Evolutionary conservation across 139 green algal species (phyloP).

Genomic region (Chlamydomonas schloesseri): DNA sequence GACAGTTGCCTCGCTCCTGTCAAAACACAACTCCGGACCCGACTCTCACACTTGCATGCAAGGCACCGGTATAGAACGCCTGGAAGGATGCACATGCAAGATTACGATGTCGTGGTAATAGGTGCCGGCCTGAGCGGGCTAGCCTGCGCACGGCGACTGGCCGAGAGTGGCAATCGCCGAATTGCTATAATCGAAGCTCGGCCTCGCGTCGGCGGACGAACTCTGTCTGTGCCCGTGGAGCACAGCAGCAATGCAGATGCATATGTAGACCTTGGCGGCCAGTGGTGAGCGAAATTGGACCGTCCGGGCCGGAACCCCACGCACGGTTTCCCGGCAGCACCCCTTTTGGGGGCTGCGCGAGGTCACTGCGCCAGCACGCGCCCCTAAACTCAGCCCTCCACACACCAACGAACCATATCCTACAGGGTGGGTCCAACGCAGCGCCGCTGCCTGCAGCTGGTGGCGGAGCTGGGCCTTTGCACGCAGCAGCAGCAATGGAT

Average conservation of each 20-base stretch:
- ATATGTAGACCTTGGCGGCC: slow-evolving; percentile 1
- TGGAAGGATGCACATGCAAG: too few species aligned
- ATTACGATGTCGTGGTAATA: not conserved
- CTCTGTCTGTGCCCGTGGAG: not conserved
- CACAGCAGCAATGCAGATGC: not conserved
- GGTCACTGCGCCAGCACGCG: too few species aligned
- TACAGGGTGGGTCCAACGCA: not conserved
- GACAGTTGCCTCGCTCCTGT: too few species aligned
- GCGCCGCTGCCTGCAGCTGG: not conserved
- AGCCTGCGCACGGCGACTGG: not conserved
- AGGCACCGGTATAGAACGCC: too few species aligned
- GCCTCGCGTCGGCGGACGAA: not conserved
- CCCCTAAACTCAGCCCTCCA: too few species aligned
- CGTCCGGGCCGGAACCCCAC: too few species aligned
- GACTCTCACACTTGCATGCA: too few species aligned
- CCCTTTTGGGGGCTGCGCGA: too few species aligned
- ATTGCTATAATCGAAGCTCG: not conserved
- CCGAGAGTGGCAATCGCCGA: too few species aligned
- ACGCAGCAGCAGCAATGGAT: not conserved
- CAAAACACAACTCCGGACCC: too few species aligned
- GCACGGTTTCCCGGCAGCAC: too few species aligned
- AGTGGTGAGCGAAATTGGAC: not conserved
- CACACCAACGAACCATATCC: too few species aligned
- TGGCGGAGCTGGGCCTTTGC: not conserved
- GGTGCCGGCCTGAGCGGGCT: not conserved